Conservation (phyloP, 225 moss, liverwort and hornwort genomes). For the Sphagnum contortum region DNA sequence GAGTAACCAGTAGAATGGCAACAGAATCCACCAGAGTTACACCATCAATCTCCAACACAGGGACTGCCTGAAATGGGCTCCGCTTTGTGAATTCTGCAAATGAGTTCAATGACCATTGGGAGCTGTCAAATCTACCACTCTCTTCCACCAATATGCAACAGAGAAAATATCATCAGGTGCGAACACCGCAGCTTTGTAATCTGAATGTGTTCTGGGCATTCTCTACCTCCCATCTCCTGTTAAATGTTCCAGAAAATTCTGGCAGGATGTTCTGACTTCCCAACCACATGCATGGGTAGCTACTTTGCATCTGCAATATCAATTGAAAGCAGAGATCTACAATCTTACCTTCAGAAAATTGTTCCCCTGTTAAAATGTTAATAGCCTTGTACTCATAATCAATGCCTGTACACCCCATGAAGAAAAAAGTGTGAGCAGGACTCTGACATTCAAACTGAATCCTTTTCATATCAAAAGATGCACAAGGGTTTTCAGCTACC, state of each 20-base stretch:
- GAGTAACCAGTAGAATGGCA: slow-evolving; percentile 65
- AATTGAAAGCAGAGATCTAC: background rate
- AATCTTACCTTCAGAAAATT: slow-evolving; percentile 45
- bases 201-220: too few species aligned
- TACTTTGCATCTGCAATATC: background rate
- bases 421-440: background rate
- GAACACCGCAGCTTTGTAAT: too few species aligned
- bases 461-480: background rate
- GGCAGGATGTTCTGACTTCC: background rate
- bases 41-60: slow-evolving; percentile 72
- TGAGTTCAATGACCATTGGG: background rate
- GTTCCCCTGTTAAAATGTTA: slow-evolving; percentile 36
- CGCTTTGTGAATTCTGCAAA: slow-evolving; percentile 48
- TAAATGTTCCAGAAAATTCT: too few species aligned
- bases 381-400: slow-evolving; percentile 46
- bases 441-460: background rate
- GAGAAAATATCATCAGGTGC: background rate
- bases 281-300: background rate
- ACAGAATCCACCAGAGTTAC: slow-evolving; percentile 53
- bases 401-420: slow-evolving; percentile 40
- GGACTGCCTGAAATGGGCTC: slow-evolving; percentile 48
- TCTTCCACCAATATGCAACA: background rate
- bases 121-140: background rate
- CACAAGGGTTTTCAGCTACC: background rate
- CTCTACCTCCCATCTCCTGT: too few species aligned